Evolutionary conservation across 2,329 filamentous ascomycete species (phyloP).

Genomic region (Sarocladium oryzae): DNA sequence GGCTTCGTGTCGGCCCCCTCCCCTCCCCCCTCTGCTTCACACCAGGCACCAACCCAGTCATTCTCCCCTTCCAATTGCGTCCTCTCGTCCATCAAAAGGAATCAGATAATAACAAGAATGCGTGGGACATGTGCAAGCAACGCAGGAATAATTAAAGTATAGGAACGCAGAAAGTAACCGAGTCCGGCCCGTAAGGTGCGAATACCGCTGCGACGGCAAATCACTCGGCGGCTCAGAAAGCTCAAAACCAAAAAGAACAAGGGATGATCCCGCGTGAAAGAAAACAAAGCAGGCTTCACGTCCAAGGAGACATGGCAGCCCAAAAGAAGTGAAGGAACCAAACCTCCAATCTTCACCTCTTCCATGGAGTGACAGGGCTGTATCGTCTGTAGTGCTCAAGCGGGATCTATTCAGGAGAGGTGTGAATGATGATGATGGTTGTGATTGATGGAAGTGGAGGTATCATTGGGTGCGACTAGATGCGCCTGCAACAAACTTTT

Average conservation of each 20-base stretch:
- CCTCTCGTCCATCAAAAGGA: not conserved
- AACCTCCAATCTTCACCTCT: not conserved
- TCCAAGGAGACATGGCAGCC: not conserved
- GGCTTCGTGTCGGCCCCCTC: too few species aligned
- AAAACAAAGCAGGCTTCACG: not conserved
- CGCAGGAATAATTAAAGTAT: not conserved
- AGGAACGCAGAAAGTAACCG: not conserved
- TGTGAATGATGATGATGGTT: constrained; percentile 1
- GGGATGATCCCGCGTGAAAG: not conserved
- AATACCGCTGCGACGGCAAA: not conserved
- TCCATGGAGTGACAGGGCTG: not conserved
- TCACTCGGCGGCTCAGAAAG: not conserved
- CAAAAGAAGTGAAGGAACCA: not conserved
- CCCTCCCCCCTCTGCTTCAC: too few species aligned
- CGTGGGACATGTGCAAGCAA: not conserved
- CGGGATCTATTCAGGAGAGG: constrained; percentile 1
- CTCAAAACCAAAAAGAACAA: not conserved
- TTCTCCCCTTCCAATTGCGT: not conserved
- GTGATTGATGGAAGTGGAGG: constrained; percentile 23
- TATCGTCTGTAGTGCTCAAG: not conserved
- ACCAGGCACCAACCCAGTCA: not conserved
- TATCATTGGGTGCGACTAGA: constrained; percentile 38
- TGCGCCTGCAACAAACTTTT: constrained; percentile 37
- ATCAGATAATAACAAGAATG: constrained; percentile 1
- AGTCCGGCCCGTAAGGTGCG: not conserved